Evolutionary conservation across 2,329 filamentous ascomycete genomes (phyloP).

Genomic region (Aspergillus sp.): DNA sequence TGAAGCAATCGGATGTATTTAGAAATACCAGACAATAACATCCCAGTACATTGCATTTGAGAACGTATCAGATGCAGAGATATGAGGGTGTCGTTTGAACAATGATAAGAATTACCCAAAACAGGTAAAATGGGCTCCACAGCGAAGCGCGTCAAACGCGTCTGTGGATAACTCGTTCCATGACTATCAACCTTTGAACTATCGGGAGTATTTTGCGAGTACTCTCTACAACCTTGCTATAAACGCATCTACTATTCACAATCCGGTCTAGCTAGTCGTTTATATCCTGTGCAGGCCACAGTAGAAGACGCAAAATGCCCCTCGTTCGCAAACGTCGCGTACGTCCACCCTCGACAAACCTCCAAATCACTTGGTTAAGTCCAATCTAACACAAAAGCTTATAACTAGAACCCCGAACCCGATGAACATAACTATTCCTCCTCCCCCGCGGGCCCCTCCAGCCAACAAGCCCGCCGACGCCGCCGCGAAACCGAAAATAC

Average conservation of each 20-base stretch:
- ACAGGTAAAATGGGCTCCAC: constrained; percentile 13
- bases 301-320: constrained; percentile 15
- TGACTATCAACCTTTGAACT: background rate
- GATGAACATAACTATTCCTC: background rate
- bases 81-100: background rate
- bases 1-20: no score
- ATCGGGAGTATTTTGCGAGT: background rate
- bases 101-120: constrained; percentile 5
- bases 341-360: constrained; percentile 3
- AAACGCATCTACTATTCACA: no score
- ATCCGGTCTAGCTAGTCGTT: no score
- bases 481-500: constrained; percentile 9
- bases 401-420: constrained; percentile 1
- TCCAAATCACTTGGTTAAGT: background rate
- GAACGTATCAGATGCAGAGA: no score
- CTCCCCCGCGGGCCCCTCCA: background rate
- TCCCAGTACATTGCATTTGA: no score
- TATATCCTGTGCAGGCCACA: no score
- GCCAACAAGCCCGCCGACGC: constrained; percentile 6
- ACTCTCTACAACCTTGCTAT: background rate
- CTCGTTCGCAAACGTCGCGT: constrained; percentile 25
- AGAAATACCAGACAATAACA: no score
- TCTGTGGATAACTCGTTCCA: constrained; percentile 2
- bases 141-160: constrained; percentile 16
- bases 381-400: no score